Conservation (phyloP, 192 early-diverging fungal genomes). For the Diversispora eburnea region DNA sequence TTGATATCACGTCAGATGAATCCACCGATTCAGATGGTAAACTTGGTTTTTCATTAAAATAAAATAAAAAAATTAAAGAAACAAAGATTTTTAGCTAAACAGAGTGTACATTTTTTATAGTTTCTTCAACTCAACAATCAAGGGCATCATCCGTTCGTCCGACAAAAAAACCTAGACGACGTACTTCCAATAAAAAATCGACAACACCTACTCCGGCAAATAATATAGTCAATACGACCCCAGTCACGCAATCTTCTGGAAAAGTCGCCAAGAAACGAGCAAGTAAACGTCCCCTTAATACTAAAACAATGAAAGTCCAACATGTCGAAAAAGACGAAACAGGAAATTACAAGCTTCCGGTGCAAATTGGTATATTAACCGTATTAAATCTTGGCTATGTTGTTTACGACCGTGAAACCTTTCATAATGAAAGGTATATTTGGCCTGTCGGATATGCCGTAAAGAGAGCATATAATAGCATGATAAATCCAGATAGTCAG, state of each 20-base stretch:
- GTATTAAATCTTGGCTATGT: constrained; percentile 70
- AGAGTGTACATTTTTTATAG: neutral
- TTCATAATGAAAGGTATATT: constrained; percentile 89
- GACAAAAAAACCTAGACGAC: constrained; percentile 27
- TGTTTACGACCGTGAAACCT: constrained; percentile 68
- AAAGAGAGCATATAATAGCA: constrained; percentile 52
- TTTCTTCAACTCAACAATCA: constrained; percentile 30
- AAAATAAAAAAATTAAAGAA: neutral
- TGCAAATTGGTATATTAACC: constrained; percentile 75
- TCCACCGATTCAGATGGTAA: constrained; percentile 19
- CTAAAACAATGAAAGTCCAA: constrained; percentile 36
- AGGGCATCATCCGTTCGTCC: constrained; percentile 32
- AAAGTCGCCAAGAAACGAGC: constrained; percentile 23
- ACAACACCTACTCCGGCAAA: constrained; percentile 23
- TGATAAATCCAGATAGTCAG: constrained; percentile 46
- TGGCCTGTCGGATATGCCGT: constrained; percentile 87
- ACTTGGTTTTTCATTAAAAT: neutral
- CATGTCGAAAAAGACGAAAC: constrained; percentile 53
- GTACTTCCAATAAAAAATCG: constrained; percentile 31
- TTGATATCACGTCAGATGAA: neutral
- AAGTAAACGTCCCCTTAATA: constrained; percentile 25
- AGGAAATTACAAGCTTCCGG: constrained; percentile 72
- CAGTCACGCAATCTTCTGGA: constrained; percentile 7
- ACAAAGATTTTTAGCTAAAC: neutral
- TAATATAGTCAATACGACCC: constrained; percentile 13